phyloP scores from a whole-genome alignment of 495 filamentous ascomycete genomes.

The Penicilliopsis zonata region DNA sequence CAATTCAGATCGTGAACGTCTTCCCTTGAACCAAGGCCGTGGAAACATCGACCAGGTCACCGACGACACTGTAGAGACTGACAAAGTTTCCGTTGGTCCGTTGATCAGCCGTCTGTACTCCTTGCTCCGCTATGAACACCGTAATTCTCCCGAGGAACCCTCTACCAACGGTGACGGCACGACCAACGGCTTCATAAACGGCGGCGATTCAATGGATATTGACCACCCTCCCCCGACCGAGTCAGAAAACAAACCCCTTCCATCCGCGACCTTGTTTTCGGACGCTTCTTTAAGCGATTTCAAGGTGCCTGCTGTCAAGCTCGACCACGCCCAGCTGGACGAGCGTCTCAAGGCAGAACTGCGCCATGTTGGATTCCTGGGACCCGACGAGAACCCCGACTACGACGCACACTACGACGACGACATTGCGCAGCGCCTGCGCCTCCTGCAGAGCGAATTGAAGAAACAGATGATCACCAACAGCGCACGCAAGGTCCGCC shows the following conservation, averaged over 20 bases:
- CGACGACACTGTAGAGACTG: conserved; percentile 73
- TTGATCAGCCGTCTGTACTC: conserved; percentile 73
- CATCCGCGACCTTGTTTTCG: conserved; percentile 65
- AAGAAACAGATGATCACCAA: conserved; percentile 72
- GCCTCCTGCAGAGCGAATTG: conserved; percentile 70
- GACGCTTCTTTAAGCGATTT: conserved; percentile 51
- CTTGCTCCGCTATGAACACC: conserved; percentile 71
- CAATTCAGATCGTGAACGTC: conserved; percentile 43
- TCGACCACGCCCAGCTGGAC: conserved; percentile 76
- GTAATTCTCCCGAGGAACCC: conserved; percentile 46
- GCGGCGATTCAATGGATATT: conserved; percentile 43
- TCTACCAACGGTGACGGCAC: conserved; percentile 43
- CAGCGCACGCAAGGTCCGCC: conserved; percentile 74
- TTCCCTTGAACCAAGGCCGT: conserved; percentile 68
- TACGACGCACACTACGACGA: conserved; percentile 89
- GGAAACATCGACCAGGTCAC: conserved; percentile 77
- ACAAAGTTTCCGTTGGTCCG: conserved; percentile 83
- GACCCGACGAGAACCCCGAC: conserved; percentile 54
- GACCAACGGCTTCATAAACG: conserved; percentile 25
- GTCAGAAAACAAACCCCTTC: conserved; percentile 35
- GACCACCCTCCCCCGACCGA: conserved; percentile 30
- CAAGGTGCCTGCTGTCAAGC: conserved; percentile 46
- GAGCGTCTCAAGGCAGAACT: conserved; percentile 85
- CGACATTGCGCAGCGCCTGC: conserved; percentile 81
- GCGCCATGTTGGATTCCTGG: conserved; percentile 83